These are phyloP conservation scores for Orychophragmus violaceus DNA, from an alignment of 345 rosid genomes.

Conservation along the genomic window DNA sequence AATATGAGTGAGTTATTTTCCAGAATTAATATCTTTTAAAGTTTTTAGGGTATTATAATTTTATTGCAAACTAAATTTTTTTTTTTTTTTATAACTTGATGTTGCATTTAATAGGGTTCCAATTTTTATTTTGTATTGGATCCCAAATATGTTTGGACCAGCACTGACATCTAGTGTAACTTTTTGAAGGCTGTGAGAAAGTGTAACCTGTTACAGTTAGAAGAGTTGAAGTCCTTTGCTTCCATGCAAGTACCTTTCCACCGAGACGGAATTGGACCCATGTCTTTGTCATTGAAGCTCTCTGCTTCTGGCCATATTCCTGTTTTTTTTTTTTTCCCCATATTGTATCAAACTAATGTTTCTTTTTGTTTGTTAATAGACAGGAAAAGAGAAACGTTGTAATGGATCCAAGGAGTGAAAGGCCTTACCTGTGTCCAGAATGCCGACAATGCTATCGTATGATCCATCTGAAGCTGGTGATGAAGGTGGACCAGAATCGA, in stretches of 20 bases:
- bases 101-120: too few relatives aligned
- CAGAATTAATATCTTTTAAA: too few relatives aligned
- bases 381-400: not conserved
- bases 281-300: slow-evolving; percentile 61
- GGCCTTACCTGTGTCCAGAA: slow-evolving; percentile 59
- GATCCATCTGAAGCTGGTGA: slow-evolving; percentile 32
- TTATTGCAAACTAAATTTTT: too few relatives aligned
- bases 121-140: too few relatives aligned
- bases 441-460: slow-evolving; percentile 55
- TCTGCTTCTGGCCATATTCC: slow-evolving; percentile 90
- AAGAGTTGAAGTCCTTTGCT: slow-evolving; percentile 40
- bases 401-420: not conserved
- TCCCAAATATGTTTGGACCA: too few relatives aligned
- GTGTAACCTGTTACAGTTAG: slow-evolving; percentile 59
- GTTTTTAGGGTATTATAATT: too few relatives aligned
- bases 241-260: slow-evolving; percentile 73
- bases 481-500: slow-evolving; percentile 39
- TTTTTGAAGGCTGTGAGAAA: not conserved
- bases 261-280: slow-evolving; percentile 50
- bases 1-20: too few relatives aligned
- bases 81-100: too few relatives aligned
- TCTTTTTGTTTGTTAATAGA: not conserved
- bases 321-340: slow-evolving; percentile 21
- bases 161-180: not conserved
- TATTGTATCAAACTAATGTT: not conserved